Evolutionary conservation across 2,329 filamentous ascomycete species (phyloP).

Genomic region (Clonostachys solani): DNA sequence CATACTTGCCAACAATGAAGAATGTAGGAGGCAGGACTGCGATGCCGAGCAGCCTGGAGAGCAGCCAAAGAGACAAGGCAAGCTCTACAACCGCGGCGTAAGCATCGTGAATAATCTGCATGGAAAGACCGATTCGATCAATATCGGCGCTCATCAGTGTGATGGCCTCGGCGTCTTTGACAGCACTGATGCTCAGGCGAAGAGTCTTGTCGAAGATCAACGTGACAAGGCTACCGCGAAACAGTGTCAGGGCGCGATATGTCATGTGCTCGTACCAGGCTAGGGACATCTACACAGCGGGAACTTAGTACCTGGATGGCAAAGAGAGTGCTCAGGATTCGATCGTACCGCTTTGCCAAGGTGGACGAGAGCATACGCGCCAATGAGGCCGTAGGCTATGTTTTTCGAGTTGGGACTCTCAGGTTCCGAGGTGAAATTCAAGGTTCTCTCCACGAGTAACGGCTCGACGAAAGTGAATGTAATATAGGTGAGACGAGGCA

Average conservation of each 20-base stretch:
- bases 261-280: constrained; percentile 8
- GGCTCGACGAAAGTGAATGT: constrained; percentile 18
- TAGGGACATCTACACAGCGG: too few relatives aligned
- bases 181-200: constrained; percentile 4
- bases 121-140: constrained; percentile 12
- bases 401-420: constrained; percentile 7
- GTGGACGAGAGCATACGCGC: constrained; percentile 17
- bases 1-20: constrained; percentile 13
- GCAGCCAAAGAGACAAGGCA: constrained; percentile 15
- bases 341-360: constrained; percentile 13
- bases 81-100: constrained; percentile 15
- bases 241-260: constrained; percentile 13
- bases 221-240: constrained; percentile 16
- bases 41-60: constrained; percentile 30
- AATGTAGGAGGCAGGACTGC: constrained; percentile 39
- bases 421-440: constrained; percentile 9
- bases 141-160: constrained; percentile 18
- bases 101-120: constrained; percentile 12
- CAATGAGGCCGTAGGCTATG: constrained; percentile 10
- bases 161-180: constrained; percentile 10
- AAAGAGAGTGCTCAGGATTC: too few relatives aligned
- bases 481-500: constrained; percentile 11
- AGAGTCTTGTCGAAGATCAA: constrained; percentile 17
- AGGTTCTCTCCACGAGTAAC: constrained; percentile 15
- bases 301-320: too few relatives aligned